Percentiles rank a stretch among this genome's conserved stretches.
These are phyloP conservation scores for Plasmodium billcollinsi DNA, from an alignment of 169 alveolate genomes.

Conservation along the genomic window DNA sequence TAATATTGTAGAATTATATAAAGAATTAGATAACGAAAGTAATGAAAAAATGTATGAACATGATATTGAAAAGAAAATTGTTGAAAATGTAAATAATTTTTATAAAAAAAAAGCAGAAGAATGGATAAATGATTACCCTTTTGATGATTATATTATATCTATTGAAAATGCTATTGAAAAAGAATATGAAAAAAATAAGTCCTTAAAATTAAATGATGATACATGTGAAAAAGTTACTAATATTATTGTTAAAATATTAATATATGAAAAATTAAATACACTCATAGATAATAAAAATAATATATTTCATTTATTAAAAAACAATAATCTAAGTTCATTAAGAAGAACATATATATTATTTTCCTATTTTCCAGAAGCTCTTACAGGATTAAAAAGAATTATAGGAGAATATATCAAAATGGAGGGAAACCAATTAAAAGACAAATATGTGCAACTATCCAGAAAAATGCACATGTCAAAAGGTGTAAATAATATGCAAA, in stretches of 20 bases:
- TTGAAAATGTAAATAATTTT: constrained; percentile 65
- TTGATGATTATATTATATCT: constrained; percentile 76
- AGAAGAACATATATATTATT: constrained; percentile 76
- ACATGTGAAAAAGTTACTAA: constrained; percentile 69
- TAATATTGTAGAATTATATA: constrained; percentile 56
- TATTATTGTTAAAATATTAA: constrained; percentile 55
- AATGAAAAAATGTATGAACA: constrained; percentile 72
- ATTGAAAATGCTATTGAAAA: constrained; percentile 73
- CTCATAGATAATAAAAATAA: constrained; percentile 35
- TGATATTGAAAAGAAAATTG: constrained; percentile 58
- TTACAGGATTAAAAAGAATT: constrained; percentile 67
- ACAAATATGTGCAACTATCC: constrained; percentile 38
- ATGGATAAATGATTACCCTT: constrained; percentile 58
- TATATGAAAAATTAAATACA: constrained; percentile 55
- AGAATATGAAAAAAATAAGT: constrained; percentile 63
- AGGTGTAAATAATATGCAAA: neutral
- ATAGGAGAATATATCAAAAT: constrained; percentile 65
- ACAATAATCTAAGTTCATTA: constrained; percentile 36
- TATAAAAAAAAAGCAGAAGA: constrained; percentile 68
- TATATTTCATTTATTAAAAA: constrained; percentile 46
- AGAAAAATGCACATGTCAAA: neutral
- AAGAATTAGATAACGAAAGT: constrained; percentile 66
- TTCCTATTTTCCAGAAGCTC: constrained; percentile 77
- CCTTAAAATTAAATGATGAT: constrained; percentile 41
- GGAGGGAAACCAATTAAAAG: constrained; percentile 61